These are phyloP conservation scores for Apiotrichum montevideense DNA, from an alignment of 1,284 basidiomycete species.

Conservation along the genomic window DNA sequence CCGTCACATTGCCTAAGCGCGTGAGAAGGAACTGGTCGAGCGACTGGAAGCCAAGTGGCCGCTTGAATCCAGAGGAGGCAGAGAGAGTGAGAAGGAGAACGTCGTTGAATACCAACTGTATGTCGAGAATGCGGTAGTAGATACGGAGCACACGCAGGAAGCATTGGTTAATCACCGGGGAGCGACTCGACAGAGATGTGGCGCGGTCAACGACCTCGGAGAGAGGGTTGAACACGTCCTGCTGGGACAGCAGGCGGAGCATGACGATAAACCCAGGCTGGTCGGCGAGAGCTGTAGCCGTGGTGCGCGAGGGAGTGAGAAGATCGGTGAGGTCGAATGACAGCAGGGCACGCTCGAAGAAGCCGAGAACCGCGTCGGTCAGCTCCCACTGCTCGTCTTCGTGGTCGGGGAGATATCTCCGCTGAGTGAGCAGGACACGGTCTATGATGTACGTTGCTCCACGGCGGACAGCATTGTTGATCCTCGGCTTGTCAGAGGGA, in stretches of 20 bases:
- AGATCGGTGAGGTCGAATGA: constrained; percentile 66
- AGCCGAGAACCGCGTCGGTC: constrained; percentile 75
- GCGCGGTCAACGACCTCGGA: constrained; percentile 47
- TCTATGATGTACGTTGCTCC: constrained; percentile 75
- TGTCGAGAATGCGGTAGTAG: constrained; percentile 69
- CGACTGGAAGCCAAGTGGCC: constrained; percentile 33
- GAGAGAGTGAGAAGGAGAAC: constrained; percentile 73
- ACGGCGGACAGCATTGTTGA: constrained; percentile 54
- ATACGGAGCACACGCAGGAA: constrained; percentile 77
- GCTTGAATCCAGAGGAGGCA: constrained; percentile 48
- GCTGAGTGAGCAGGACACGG: constrained; percentile 62
- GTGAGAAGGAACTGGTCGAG: constrained; percentile 80
- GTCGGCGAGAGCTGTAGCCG: constrained; percentile 41
- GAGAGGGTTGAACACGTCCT: constrained; percentile 53
- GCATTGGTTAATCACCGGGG: constrained; percentile 49
- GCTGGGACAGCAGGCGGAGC: constrained; percentile 67
- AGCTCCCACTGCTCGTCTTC: constrained; percentile 85
- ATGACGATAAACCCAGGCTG: constrained; percentile 89
- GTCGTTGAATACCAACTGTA: constrained; percentile 85
- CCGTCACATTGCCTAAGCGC: constrained; percentile 64
- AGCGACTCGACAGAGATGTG: constrained; percentile 49
- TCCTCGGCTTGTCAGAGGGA: constrained; percentile 49
- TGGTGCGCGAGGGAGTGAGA: constrained; percentile 25
- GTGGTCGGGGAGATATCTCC: constrained; percentile 60
- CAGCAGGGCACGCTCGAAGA: constrained; percentile 74